phyloP scores from a whole-genome alignment of 352 stramenopile genomes.

The Globisporangium uncinulatum region DNA sequence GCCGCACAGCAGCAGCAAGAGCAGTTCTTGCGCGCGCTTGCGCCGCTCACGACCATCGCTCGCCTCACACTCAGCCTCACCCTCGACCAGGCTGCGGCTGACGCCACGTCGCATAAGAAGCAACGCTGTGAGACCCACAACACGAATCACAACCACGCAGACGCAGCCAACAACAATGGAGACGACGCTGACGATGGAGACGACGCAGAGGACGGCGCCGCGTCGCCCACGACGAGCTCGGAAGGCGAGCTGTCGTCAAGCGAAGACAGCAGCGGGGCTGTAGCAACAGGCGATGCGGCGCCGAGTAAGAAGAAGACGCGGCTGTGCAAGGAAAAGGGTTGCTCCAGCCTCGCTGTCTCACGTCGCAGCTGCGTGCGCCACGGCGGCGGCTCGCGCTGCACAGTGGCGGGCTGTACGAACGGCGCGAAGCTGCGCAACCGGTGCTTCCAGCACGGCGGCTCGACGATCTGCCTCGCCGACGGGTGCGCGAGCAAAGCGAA shows the following conservation, averaged over 20 bases:
- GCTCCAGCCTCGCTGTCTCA: slow-evolving; percentile 31
- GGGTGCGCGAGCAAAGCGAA: slow-evolving; percentile 30
- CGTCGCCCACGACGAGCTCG: slow-evolving; percentile 8
- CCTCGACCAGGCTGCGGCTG: neutral
- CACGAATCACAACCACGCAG: slow-evolving; percentile 1
- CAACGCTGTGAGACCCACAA: neutral
- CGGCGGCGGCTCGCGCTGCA: slow-evolving; percentile 32
- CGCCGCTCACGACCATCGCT: slow-evolving; percentile 6
- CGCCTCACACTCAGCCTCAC: neutral
- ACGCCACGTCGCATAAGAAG: neutral
- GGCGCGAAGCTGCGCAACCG: slow-evolving; percentile 34
- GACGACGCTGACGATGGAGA: slow-evolving; percentile 1
- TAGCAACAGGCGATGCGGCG: slow-evolving; percentile 5
- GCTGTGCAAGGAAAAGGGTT: slow-evolving; percentile 28
- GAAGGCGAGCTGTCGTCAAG: slow-evolving; percentile 11
- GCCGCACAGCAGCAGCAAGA: neutral
- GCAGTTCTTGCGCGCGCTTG: neutral
- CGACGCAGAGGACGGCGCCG: slow-evolving; percentile 18
- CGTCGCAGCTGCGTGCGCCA: slow-evolving; percentile 32
- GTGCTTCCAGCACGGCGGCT: slow-evolving; percentile 39
- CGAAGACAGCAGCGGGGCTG: slow-evolving; percentile 12
- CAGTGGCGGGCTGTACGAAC: slow-evolving; percentile 27
- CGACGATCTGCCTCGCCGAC: slow-evolving; percentile 26
- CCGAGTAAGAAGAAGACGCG: slow-evolving; percentile 31
- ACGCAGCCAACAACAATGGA: neutral